phyloP scores from a whole-genome alignment of 768 basidiomycete species.

The Suillus spraguei region DNA sequence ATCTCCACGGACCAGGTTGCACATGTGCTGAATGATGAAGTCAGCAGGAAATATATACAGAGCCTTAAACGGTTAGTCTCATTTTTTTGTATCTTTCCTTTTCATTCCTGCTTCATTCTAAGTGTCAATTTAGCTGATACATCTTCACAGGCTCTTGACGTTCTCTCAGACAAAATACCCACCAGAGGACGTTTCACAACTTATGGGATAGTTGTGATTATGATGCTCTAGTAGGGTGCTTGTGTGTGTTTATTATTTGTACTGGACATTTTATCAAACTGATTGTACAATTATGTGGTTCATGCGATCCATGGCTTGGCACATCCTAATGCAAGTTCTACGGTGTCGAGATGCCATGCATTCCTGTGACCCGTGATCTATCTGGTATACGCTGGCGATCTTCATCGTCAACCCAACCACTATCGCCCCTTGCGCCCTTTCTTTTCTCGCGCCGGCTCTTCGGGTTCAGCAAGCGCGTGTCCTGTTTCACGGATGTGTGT shows the following conservation, averaged over 20 bases:
- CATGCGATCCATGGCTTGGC: neutral
- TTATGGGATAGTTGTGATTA: slow-evolving; percentile 72
- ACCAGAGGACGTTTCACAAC: slow-evolving; percentile 86
- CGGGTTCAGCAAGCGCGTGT: slow-evolving; percentile 58
- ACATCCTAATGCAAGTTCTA: neutral
- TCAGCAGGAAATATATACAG: slow-evolving; percentile 98
- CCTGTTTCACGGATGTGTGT: slow-evolving; percentile 69
- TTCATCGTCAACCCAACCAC: neutral
- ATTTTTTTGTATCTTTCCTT: neutral
- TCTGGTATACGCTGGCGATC: neutral
- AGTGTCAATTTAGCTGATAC: slow-evolving; percentile 12
- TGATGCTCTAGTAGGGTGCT: neutral
- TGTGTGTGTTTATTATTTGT: slow-evolving; percentile 12
- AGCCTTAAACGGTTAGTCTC: slow-evolving; percentile 85
- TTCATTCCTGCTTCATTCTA: neutral
- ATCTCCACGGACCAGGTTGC: slow-evolving; percentile 97
- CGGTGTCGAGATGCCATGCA: neutral
- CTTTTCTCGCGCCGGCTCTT: slow-evolving; percentile 27
- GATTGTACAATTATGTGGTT: slow-evolving; percentile 2
- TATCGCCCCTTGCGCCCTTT: slow-evolving; percentile 35
- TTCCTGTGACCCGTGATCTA: neutral
- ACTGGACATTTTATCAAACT: slow-evolving; percentile 14
- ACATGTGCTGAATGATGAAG: slow-evolving; percentile 98
- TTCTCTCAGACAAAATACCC: slow-evolving; percentile 97
- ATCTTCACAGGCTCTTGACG: slow-evolving; percentile 71